A percentile compares a stretch with the other conserved stretches of the same genome.
Evolutionary conservation across 2,329 filamentous ascomycete species (phyloP).

Genomic region (Periglandula ipomoeae): DNA sequence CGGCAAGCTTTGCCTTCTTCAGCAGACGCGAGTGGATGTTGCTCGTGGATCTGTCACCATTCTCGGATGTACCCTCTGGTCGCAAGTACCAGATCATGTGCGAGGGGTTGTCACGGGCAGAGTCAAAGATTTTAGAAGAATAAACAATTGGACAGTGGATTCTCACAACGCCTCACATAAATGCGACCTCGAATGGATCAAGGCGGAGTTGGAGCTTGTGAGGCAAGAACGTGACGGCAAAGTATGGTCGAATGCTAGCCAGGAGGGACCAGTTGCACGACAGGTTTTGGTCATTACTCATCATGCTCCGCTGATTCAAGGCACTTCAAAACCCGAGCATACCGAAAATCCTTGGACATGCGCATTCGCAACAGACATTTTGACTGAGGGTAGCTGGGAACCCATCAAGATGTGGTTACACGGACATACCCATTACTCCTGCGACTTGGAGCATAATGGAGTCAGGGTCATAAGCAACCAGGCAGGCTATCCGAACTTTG

Average conservation of each 20-base stretch:
- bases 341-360: constrained; percentile 33
- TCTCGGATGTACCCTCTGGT: constrained; percentile 50
- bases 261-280: constrained; percentile 4
- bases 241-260: too few relatives aligned
- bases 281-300: constrained; percentile 43
- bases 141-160: constrained; percentile 38
- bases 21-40: not conserved
- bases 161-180: constrained; percentile 38
- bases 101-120: constrained; percentile 29
- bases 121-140: constrained; percentile 45
- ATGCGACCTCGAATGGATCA: constrained; percentile 38
- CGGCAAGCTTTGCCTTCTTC: not conserved
- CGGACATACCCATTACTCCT: constrained; percentile 39
- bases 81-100: constrained; percentile 31
- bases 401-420: constrained; percentile 33
- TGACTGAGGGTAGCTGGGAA: constrained; percentile 19
- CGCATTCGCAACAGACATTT: constrained; percentile 43
- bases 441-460: constrained; percentile 21
- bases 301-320: constrained; percentile 41
- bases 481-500: too few relatives aligned
- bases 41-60: constrained; percentile 35
- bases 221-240: too few relatives aligned
- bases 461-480: constrained; percentile 33
- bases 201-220: too few relatives aligned
- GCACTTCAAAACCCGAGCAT: constrained; percentile 40